phyloP scores from a whole-genome alignment of 768 basidiomycete species.

The Mycena maculata region DNA sequence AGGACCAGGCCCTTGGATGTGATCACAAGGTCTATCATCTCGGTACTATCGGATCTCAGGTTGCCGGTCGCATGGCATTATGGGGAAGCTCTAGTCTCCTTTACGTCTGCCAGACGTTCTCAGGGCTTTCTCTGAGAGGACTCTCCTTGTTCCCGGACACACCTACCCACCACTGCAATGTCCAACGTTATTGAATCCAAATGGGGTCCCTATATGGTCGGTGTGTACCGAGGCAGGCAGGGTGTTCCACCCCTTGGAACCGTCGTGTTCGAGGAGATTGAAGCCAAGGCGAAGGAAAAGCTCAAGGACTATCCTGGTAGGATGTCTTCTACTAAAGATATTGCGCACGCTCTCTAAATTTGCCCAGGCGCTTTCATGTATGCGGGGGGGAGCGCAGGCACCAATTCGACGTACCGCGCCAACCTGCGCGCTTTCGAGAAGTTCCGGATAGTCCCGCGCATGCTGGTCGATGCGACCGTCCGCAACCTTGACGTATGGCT shows the following conservation, averaged over 20 bases:
- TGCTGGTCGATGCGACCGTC: slow-evolving; percentile 71
- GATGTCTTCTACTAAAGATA: not conserved
- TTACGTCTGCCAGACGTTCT: no score
- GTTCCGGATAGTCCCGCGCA: slow-evolving; percentile 83
- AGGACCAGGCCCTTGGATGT: no score
- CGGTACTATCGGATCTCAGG: no score
- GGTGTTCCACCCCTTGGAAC: slow-evolving; percentile 66
- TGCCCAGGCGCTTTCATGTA: slow-evolving; percentile 75
- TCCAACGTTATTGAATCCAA: no score
- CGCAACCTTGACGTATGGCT: slow-evolving; percentile 68
- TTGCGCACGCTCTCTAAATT: not conserved
- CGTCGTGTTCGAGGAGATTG: slow-evolving; percentile 70
- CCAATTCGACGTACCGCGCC: slow-evolving; percentile 70
- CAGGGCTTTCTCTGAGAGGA: no score
- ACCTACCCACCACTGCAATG: no score
- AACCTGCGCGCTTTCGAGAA: slow-evolving; percentile 74
- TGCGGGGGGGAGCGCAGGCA: slow-evolving; percentile 82
- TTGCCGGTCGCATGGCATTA: no score
- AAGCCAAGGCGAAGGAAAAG: slow-evolving; percentile 72
- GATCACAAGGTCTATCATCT: no score
- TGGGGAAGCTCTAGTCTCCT: no score
- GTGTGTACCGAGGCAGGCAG: slow-evolving; percentile 53
- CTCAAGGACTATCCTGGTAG: slow-evolving; percentile 65
- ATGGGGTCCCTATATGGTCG: slow-evolving; percentile 57
- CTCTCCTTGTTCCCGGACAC: no score